Percentiles rank a stretch among this genome's conserved stretches.
Evolutionary conservation across 2,329 filamentous ascomycete genomes (phyloP).

Genomic region (Exophiala spinifera): DNA sequence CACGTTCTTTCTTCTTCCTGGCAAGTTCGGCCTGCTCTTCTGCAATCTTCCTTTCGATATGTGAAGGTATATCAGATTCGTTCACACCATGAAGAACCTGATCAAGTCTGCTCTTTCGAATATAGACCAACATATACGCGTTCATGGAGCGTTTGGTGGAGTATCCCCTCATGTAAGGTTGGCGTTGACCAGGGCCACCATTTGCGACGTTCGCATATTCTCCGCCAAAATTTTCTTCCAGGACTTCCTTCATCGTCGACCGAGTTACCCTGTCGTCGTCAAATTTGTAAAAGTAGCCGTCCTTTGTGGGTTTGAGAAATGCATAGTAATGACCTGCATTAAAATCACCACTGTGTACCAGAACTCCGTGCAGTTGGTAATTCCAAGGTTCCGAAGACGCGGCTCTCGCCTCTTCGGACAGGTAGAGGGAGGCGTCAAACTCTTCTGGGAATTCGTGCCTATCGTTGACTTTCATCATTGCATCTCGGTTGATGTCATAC

Average conservation of each 20-base stretch:
- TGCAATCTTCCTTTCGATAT: conserved; percentile 73
- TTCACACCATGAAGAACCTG: conserved; percentile 73
- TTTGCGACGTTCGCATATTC: conserved; percentile 64
- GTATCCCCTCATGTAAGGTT: conserved; percentile 62
- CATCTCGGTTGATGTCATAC: conserved; percentile 92
- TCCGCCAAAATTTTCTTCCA: conserved; percentile 96
- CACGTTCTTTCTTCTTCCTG: conserved; percentile 77
- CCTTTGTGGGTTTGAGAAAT: conserved; percentile 88
- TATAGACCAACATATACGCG: conserved; percentile 98
- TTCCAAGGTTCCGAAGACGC: conserved; percentile 85
- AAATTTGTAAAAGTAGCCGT: conserved; percentile 94
- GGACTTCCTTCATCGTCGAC: conserved; percentile 81
- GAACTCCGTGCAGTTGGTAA: conserved; percentile 89
- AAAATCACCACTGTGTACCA: conserved; percentile 93
- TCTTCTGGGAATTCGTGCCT: conserved; percentile 49
- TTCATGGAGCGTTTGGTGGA: conserved; percentile 71
- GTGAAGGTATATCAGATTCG: conserved; percentile 74
- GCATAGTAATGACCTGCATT: conserved; percentile 99
- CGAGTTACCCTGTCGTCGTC: conserved; percentile 97
- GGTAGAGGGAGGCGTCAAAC: conserved; percentile 70
- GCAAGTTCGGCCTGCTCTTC: conserved; percentile 78
- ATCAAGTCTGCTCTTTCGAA: conserved; percentile 81
- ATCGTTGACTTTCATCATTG: conserved; percentile 89
- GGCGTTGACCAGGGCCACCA: conserved; percentile 56
- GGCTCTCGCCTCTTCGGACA: conserved; percentile 67